Base-by-base conservation (phyloP, 2,329 filamentous ascomycete genomes). In the Arthrobotrys entomopaga region DNA sequence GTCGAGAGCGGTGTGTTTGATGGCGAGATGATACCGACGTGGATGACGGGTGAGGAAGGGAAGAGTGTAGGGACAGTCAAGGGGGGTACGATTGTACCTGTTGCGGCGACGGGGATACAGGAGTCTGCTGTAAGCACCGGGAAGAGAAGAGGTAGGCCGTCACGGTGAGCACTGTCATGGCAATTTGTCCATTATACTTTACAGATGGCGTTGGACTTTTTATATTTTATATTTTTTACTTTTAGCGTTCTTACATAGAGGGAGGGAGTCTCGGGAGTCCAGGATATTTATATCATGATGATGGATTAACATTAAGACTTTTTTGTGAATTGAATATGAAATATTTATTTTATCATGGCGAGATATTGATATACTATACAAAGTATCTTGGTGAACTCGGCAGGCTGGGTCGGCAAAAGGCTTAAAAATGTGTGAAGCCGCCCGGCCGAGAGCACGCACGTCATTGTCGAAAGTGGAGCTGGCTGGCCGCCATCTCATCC, bases 41-140 rank as follows among this genome's bases (percentile, higher is more conserved):
- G 92, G 92, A 90, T 96, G 89, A 95, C 92, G 0, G 93, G 92
- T 1, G 92, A 96, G 79, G 90, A 92, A 50, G 90, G 89, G 0
- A 88, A 95, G 3, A 95, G 91, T 61, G 85, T 89, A 42, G 90
- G 91, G 0, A 85, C 87, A 26, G 87, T 96, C 2, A 86, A 85
- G 76, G 81, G 87, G 70, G 91, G 92, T 1, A 84, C 88, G 75
- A 88, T 93, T n/a, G 15, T 78, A 42, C 76, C 75, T 24, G 76
- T 57, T 59, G 56, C 50, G 15, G 43, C 54, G 15, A 57, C 26
- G 13, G 54, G 54, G 15, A 67, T 76, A 65, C 46, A 66, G 11
- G 69, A 63, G 3, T n/a, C 65, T 29, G 7, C 50, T 26, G 34
- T 15, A 13, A n/a, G 8, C 8, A 10, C 38, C 8, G 48, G 38